phyloP scores from a whole-genome alignment of 148 eudicot genomes.

The Spergularia bocconei region DNA sequence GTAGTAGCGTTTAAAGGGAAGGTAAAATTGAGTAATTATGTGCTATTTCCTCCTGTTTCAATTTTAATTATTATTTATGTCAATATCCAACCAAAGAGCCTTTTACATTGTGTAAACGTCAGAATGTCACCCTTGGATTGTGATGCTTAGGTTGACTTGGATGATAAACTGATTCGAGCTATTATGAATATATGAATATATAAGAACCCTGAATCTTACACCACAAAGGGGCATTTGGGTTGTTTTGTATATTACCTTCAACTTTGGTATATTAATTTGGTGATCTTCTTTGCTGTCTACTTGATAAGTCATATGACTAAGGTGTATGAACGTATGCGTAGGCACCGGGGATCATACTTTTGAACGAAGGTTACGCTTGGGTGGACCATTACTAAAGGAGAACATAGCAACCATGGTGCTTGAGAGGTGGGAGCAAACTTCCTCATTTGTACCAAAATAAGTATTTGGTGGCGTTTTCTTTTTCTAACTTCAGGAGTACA shows the following conservation, averaged over 20 bases:
- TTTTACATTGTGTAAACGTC: background rate
- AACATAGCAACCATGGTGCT: conserved; percentile 98
- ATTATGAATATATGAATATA: background rate
- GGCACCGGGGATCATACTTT: conserved; percentile 98
- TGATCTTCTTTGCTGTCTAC: background rate
- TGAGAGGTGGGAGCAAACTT: conserved; percentile 62
- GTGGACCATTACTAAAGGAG: conserved; percentile 86
- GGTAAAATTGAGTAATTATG: background rate
- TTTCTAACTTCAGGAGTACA: background rate
- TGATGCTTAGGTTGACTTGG: background rate
- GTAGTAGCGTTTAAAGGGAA: background rate
- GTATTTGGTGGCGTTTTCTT: background rate
- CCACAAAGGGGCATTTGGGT: background rate
- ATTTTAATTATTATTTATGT: background rate
- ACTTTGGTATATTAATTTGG: background rate
- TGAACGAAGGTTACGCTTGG: conserved; percentile 89
- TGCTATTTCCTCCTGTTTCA: background rate
- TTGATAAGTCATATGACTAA: conserved; percentile 12
- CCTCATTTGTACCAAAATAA: background rate
- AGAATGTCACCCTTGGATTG: background rate
- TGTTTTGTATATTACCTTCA: background rate
- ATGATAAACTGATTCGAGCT: background rate
- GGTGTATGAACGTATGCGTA: conserved; percentile 30
- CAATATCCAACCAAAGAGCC: background rate
- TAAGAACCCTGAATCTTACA: background rate